These are phyloP conservation scores for Mycena vitilis DNA, from an alignment of 768 basidiomycete genomes.

Conservation along the genomic window DNA sequence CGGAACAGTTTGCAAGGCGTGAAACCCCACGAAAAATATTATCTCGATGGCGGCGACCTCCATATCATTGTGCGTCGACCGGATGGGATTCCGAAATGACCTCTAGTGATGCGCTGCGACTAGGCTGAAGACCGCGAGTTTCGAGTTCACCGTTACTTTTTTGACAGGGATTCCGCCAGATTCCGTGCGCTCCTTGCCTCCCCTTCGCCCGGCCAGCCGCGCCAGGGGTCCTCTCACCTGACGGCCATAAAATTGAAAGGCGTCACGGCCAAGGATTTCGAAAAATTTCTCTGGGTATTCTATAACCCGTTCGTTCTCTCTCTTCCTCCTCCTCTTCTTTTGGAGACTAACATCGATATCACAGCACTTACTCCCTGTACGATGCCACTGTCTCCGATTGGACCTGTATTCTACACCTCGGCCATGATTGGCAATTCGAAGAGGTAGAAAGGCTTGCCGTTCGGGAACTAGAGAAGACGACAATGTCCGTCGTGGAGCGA, in stretches of 20 bases:
- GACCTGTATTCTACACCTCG: slow-evolving; percentile 64
- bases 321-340: background rate
- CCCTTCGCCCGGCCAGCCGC: slow-evolving; percentile 41
- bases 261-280: slow-evolving; percentile 60
- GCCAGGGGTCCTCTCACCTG: slow-evolving; percentile 46
- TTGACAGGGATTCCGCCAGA: slow-evolving; percentile 60
- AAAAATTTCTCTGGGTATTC: slow-evolving; percentile 70
- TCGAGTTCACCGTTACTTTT: slow-evolving; percentile 65
- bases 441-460: slow-evolving; percentile 64
- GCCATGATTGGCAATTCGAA: slow-evolving; percentile 65
- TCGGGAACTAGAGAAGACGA: slow-evolving; percentile 61
- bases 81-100: background rate
- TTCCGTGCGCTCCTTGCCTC: slow-evolving; percentile 52
- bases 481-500: slow-evolving; percentile 61
- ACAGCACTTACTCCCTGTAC: slow-evolving; percentile 68
- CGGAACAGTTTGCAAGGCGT: slow-evolving; percentile 29
- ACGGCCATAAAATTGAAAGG: slow-evolving; percentile 56
- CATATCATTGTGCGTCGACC: slow-evolving; percentile 53
- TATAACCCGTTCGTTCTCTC: slow-evolving; percentile 67
- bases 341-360: background rate
- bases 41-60: slow-evolving; percentile 60
- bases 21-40: slow-evolving; percentile 54
- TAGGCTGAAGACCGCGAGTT: slow-evolving; percentile 62
- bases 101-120: background rate
- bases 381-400: slow-evolving; percentile 63